Base-by-base conservation (phyloP, 306 rosid genomes). In the Trifolium dubium region DNA sequence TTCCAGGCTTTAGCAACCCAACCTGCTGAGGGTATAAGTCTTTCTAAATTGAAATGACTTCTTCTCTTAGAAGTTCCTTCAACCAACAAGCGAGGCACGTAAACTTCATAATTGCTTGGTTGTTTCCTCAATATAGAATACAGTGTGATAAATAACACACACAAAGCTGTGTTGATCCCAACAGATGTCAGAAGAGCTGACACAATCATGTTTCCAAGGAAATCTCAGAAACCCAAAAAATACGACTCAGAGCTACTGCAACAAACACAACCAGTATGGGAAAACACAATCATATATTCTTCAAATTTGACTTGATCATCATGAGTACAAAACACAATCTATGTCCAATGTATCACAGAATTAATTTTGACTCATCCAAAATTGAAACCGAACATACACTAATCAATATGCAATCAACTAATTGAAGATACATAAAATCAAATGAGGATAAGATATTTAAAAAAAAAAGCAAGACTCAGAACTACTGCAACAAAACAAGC, bases 141-240 rank as follows among this genome's bases (percentile, higher is more conserved):
- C 64, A 94, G 69, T 66, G 86, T 74, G 58, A 87, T 87, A 88
- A 91, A 94, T 69, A 92, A 41, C 18, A 94, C 77, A 77, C 97
- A 93, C 28, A 91, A 79, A 32, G 89, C 96, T 14, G 86, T 85
- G 80, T 94, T 94, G 61, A 91, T 94, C 14, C 83, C 96, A 80
- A 94, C 83, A 19, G 97, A 94, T 67, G 98, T 94, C 23, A 91
- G 39, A 61, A 94, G 90, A 53, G 98, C 96, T 23, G 96, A 94
- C 41, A 94, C 92, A 49, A 91, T 77, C 98, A 91, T 94, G 34
- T 76, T 76, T 68, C 58, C 82, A 31, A 55, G 40, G 64, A 32
- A 71, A 60, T 65, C 46, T 68, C 51, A 76, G 72, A 40, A 18
- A 13, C 72, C 74, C 23, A 10, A 32, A 65, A 78, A 65, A 47